Evolutionary conservation across 2,329 filamentous ascomycete species (phyloP), one percentile per base, ranked within the genome.

Genomic region (Fusarium sp.): DNA sequence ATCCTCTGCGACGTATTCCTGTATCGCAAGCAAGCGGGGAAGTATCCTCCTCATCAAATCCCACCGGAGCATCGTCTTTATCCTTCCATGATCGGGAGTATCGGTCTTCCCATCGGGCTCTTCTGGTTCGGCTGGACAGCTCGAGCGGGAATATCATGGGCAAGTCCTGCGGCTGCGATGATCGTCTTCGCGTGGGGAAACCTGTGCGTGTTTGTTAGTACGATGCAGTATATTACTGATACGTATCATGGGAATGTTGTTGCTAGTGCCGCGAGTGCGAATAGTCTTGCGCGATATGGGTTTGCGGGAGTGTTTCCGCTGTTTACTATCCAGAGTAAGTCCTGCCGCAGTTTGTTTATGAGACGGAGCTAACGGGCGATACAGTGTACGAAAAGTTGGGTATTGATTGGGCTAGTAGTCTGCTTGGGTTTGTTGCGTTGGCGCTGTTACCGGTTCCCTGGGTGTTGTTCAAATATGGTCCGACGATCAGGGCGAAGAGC

Each of bases 71-170:
- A 89, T 62, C 80, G 89, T 0, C 78, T 91, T 13, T 86, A 88
- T 61, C 82, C 84, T 2, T 86, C 87, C 18, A 89, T 90, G 84
- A 76, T 88, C 11, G 88, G 87, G 2, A 85, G 85, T 62, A 44
- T 87, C 16, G 83, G 84, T 0, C 75, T 89, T 9, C 85, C 86
- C 1, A 53, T 86, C 1, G 83, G 83, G 0, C 74, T 90, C 12
- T 89, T 89, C 71, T 88, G 88, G 86, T 88, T 88, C 67, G 86
- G 83, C 1, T 90, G 88, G 88, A 84, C 84, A 2, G 84, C 85
- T 1, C 76, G 80, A 7, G 60, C 68, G 1, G 79, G 79, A 9
- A 74, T 85, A 3, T 81, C 82, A 6, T 89, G 86, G 85, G 83
- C 81, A 0, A 82, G 82, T 23, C 83, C 86, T 0, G 81, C 84